phyloP scores from a whole-genome alignment of 1,284 basidiomycete species.

The Caloboletus inedulis region DNA sequence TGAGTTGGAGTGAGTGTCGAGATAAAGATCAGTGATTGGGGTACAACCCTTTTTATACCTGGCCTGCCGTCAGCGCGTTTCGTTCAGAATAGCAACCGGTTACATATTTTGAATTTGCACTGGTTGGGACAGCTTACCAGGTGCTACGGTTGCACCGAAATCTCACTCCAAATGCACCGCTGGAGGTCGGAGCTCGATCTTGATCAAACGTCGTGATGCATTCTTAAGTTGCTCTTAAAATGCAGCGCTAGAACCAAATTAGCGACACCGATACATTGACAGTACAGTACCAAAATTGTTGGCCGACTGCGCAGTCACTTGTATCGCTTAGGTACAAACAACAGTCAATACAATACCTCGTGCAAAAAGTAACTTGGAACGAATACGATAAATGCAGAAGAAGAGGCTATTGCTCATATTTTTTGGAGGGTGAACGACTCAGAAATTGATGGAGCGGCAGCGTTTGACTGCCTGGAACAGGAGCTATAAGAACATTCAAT shows the following conservation, averaged over 20 bases:
- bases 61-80: neutral
- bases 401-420: too few relatives aligned
- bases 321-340: too few relatives aligned
- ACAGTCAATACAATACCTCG: too few relatives aligned
- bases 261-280: neutral
- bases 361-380: too few relatives aligned
- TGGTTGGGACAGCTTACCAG: constrained; percentile 5
- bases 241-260: neutral
- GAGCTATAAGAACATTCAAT: too few relatives aligned
- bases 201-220: neutral
- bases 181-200: neutral
- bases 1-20: neutral
- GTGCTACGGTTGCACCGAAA: neutral
- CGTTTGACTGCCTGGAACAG: too few relatives aligned
- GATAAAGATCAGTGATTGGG: constrained; percentile 17
- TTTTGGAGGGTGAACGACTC: too few relatives aligned
- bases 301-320: too few relatives aligned
- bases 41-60: constrained; percentile 17
- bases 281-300: too few relatives aligned
- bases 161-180: neutral
- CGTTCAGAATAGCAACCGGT: neutral
- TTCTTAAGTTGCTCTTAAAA: neutral
- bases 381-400: too few relatives aligned
- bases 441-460: too few relatives aligned
- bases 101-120: neutral